Evolutionary conservation across 495 filamentous ascomycete species (phyloP).

Genomic region (Talaromyces wortmannii): DNA sequence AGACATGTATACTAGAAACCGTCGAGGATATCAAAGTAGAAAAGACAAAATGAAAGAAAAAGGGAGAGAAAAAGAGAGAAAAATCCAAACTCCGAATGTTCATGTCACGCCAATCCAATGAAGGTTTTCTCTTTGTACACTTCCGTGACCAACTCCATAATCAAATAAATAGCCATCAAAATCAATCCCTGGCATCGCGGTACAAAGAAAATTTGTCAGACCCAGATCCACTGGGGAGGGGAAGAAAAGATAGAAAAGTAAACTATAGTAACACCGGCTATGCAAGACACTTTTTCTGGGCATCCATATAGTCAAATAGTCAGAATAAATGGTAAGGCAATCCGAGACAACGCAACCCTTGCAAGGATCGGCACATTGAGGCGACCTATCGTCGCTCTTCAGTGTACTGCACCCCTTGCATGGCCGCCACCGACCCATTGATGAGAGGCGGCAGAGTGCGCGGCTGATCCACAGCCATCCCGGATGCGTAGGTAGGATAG

Average conservation of each 20-base stretch:
- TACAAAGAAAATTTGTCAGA: no score
- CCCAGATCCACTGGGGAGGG: not conserved
- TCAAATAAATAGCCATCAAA: not conserved
- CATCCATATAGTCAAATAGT: conserved; percentile 2
- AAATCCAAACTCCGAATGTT: conserved; percentile 3
- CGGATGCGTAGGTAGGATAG: conserved; percentile 26
- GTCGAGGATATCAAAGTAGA: no score
- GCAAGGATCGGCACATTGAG: not conserved
- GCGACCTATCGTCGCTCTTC: conserved; percentile 35
- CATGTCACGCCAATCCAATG: not conserved
- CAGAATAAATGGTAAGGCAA: not conserved
- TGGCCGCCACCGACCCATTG: conserved; percentile 43
- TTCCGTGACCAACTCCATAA: not conserved
- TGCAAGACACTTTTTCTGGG: not conserved
- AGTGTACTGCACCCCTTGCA: conserved; percentile 53
- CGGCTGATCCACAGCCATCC: conserved; percentile 36
- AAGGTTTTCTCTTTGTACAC: not conserved
- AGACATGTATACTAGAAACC: no score
- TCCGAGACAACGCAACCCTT: not conserved
- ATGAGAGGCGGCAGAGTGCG: conserved; percentile 45
- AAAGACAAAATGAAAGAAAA: not conserved
- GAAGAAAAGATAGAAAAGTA: not conserved
- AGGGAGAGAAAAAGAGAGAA: not conserved
- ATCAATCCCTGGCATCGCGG: no score
- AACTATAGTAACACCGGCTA: not conserved